Evolutionary conservation across 495 filamentous ascomycete genomes (phyloP).

Genomic region (Cetradonia linearis): DNA sequence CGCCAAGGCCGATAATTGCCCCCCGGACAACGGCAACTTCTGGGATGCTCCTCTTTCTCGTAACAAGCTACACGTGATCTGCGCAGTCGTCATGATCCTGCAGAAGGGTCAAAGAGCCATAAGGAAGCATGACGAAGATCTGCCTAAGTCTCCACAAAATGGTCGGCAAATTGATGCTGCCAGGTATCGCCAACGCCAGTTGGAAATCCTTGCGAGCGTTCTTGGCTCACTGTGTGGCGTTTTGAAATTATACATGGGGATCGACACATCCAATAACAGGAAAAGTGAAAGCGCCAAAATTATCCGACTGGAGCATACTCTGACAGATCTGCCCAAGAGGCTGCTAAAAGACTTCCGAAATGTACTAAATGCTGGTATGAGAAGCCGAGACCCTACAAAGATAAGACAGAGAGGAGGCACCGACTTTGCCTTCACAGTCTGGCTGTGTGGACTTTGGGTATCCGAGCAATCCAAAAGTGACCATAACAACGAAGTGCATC

Average conservation of each 20-base stretch:
- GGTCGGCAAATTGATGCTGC: slow-evolving; percentile 21
- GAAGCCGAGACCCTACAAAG: slow-evolving; percentile 20
- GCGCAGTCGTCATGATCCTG: slow-evolving; percentile 23
- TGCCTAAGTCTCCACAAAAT: slow-evolving; percentile 18
- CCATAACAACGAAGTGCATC: not conserved
- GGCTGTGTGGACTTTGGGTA: slow-evolving; percentile 20
- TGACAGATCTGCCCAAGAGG: slow-evolving; percentile 11
- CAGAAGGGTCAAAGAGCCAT: slow-evolving; percentile 21
- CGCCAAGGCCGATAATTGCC: not conserved
- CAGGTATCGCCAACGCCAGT: slow-evolving; percentile 22
- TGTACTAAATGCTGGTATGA: slow-evolving; percentile 21
- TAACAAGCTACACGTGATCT: slow-evolving; percentile 23
- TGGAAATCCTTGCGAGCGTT: slow-evolving; percentile 17
- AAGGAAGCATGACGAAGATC: not conserved
- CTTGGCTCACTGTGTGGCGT: slow-evolving; percentile 8
- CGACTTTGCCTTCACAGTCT: slow-evolving; percentile 24
- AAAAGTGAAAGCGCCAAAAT: slow-evolving; percentile 10
- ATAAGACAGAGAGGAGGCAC: slow-evolving; percentile 19
- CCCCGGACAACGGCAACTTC: not conserved
- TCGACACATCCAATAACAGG: not conserved
- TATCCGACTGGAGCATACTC: slow-evolving; percentile 20
- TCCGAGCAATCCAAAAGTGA: not conserved
- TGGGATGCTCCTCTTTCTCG: slow-evolving; percentile 12
- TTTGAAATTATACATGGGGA: slow-evolving; percentile 12
- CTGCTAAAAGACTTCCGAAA: slow-evolving; percentile 21